Evolutionary conservation across 768 basidiomycete species (phyloP).

Genomic region (Tulasnella sp.): DNA sequence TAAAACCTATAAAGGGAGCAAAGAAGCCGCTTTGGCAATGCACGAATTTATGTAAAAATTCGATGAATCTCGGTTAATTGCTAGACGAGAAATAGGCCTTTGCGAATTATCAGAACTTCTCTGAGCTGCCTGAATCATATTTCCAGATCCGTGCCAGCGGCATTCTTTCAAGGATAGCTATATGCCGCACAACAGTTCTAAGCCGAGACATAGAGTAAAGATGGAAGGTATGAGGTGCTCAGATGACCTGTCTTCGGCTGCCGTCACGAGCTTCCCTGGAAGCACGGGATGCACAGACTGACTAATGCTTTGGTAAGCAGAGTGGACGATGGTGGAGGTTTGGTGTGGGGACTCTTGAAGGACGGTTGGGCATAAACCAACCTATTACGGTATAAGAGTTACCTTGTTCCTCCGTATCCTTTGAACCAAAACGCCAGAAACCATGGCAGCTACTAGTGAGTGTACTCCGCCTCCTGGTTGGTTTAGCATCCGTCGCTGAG

Average conservation of each 20-base stretch:
- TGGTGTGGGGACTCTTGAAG: neutral
- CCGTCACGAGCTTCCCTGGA: neutral
- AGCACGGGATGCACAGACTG: neutral
- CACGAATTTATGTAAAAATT: neutral
- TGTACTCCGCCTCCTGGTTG: neutral
- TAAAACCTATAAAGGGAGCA: neutral
- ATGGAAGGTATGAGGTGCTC: neutral
- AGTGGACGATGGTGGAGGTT: neutral
- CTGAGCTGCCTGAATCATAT: no score
- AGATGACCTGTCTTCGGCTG: neutral
- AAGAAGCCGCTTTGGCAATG: neutral
- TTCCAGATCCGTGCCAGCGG: neutral
- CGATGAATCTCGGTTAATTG: no score
- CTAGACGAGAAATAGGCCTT: no score
- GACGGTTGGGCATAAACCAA: neutral
- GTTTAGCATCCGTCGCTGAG: neutral
- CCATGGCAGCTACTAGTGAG: constrained; percentile 19
- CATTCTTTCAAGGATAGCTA: neutral
- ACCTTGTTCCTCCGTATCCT: no score
- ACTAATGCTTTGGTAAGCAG: neutral
- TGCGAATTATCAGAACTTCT: no score
- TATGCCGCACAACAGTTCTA: neutral
- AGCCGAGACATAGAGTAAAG: neutral
- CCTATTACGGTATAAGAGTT: neutral
- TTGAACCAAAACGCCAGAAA: neutral